These are phyloP conservation scores for Rhizopogon parksii DNA, from an alignment of 1,284 basidiomycete species.

Conservation along the genomic window DNA sequence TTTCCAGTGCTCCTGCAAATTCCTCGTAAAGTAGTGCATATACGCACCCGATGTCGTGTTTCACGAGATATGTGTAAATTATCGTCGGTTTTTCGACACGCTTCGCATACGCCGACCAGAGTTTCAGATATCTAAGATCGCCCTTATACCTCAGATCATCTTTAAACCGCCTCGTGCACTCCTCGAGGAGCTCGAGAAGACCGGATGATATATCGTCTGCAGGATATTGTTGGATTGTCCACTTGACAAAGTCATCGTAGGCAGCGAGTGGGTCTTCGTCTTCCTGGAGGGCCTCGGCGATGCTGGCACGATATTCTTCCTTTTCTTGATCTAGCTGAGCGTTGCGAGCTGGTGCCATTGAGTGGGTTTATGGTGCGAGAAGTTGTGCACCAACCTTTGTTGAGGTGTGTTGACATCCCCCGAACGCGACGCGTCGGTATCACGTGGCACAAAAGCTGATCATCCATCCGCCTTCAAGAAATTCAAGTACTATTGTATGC, in stretches of 20 bases:
- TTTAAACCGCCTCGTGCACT: constrained; percentile 72
- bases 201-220: constrained; percentile 45
- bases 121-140: constrained; percentile 83
- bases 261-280: constrained; percentile 56
- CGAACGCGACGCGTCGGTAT: constrained; percentile 4
- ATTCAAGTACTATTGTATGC: too few species aligned
- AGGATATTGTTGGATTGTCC: constrained; percentile 49
- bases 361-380: neutral
- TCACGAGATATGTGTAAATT: constrained; percentile 71
- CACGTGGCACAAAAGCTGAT: constrained; percentile 2
- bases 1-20: constrained; percentile 72
- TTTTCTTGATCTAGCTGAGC: constrained; percentile 30
- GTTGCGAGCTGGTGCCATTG: constrained; percentile 22
- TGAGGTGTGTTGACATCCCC: constrained; percentile 1
- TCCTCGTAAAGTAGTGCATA: constrained; percentile 83
- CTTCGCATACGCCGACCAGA: constrained; percentile 81
- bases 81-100: constrained; percentile 49
- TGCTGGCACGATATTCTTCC: constrained; percentile 29
- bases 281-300: constrained; percentile 39
- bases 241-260: constrained; percentile 56
- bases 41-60: constrained; percentile 71
- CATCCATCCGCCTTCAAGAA: too few species aligned
- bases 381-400: neutral
- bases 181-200: constrained; percentile 65
- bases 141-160: constrained; percentile 75